Conservation (phyloP, 1,284 basidiomycete genomes). For the Trametes hirsuta region DNA sequence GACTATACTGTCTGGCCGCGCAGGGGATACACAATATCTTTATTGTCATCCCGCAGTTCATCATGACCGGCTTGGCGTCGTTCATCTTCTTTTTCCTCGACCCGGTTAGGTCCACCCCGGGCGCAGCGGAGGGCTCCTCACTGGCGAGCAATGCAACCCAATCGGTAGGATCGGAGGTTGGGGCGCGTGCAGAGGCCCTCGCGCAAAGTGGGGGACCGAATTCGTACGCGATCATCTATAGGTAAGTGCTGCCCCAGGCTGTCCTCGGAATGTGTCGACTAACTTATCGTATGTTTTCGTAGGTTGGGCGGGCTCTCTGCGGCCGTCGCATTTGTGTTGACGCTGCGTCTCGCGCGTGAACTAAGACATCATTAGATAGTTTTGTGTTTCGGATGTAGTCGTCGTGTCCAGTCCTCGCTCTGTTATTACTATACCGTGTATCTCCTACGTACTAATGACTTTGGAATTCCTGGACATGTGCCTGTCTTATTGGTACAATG, state of each 20-base stretch:
- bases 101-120: slow-evolving; percentile 49
- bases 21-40: slow-evolving; percentile 89
- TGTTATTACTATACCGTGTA: neutral
- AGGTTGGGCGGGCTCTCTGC: slow-evolving; percentile 80
- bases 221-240: slow-evolving; percentile 79
- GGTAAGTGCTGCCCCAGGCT: slow-evolving; percentile 46
- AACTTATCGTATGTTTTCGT: slow-evolving; percentile 4
- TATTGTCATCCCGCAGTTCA: slow-evolving; percentile 79
- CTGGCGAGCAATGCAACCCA: slow-evolving; percentile 9
- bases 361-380: slow-evolving; percentile 48
- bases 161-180: slow-evolving; percentile 16
- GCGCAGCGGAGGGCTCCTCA: slow-evolving; percentile 21
- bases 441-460: neutral
- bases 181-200: slow-evolving; percentile 17
- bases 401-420: neutral
- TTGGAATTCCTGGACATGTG: neutral
- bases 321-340: slow-evolving; percentile 68
- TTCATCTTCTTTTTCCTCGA: slow-evolving; percentile 73
- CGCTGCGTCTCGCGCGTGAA: slow-evolving; percentile 66
- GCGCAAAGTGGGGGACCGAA: slow-evolving; percentile 46
- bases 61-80: slow-evolving; percentile 69
- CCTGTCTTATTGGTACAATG: neutral
- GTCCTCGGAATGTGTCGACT: neutral
- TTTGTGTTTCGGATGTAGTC: neutral
- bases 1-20: neutral